phyloP scores from a whole-genome alignment of 495 filamentous ascomycete species.

The Hypoxylon trugodes region DNA sequence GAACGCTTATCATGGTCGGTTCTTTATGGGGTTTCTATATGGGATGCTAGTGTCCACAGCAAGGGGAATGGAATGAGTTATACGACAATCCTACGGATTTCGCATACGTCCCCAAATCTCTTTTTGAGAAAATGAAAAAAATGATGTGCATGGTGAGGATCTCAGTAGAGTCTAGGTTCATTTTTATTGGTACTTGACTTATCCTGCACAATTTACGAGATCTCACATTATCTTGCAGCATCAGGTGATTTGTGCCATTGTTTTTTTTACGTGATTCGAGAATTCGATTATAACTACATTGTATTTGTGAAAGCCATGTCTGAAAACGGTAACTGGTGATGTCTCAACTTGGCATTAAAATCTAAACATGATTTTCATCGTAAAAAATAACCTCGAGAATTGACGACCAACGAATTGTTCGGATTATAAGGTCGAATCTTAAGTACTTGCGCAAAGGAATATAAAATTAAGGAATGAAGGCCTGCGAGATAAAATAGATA shows the following conservation, averaged over 20 bases:
- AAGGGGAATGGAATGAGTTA: conserved; percentile 24
- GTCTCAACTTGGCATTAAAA: too few relatives aligned
- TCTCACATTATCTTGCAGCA: conserved; percentile 13
- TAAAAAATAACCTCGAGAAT: too few relatives aligned
- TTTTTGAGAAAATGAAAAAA: conserved; percentile 30
- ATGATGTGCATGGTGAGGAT: conserved; percentile 28
- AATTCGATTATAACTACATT: neutral
- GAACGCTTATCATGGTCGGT: conserved; percentile 10
- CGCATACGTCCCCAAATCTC: conserved; percentile 28
- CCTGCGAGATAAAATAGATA: too few relatives aligned
- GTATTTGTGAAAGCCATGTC: neutral
- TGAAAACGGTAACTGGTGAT: too few relatives aligned
- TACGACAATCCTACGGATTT: conserved; percentile 27
- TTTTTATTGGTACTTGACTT: conserved; percentile 34
- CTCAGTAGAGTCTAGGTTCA: conserved; percentile 20
- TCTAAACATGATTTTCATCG: too few relatives aligned
- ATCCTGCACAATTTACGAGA: conserved; percentile 34
- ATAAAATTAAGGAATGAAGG: too few relatives aligned
- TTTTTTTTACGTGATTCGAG: neutral
- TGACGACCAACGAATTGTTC: too few relatives aligned
- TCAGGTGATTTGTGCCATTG: conserved; percentile 2
- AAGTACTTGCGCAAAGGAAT: neutral
- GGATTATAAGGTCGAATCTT: neutral
- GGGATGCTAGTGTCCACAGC: conserved; percentile 27
- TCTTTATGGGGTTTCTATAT: conserved; percentile 20